Conservation (phyloP, 2,329 filamentous ascomycete genomes). For the Raffaelea deltoideospora region DNA sequence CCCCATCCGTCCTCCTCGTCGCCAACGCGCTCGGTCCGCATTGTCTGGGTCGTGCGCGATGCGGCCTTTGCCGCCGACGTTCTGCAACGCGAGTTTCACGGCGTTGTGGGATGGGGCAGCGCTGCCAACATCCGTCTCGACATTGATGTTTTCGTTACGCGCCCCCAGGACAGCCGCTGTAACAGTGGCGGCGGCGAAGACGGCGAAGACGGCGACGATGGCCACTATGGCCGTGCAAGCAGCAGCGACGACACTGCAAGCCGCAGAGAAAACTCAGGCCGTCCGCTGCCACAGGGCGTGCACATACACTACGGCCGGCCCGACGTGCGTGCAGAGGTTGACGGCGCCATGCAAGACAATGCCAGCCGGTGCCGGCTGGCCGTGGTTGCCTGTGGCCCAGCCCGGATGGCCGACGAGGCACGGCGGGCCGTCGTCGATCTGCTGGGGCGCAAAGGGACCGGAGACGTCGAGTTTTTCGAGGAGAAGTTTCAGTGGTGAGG, state of each 20-base stretch:
- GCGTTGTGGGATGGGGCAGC: neutral
- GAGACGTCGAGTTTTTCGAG: conserved; percentile 9
- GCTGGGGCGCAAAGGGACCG: neutral
- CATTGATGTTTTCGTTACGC: conserved; percentile 8
- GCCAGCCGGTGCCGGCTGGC: conserved; percentile 7
- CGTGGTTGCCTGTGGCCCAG: conserved; percentile 9
- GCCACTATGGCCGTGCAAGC: neutral
- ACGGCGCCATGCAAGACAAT: conserved; percentile 10
- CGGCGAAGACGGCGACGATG: neutral
- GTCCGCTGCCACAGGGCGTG: conserved; percentile 7
- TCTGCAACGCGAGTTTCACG: conserved; percentile 2
- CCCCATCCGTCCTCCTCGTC: neutral
- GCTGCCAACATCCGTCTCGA: conserved; percentile 2
- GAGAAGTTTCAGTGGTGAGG: conserved; percentile 10
- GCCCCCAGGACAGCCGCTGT: neutral
- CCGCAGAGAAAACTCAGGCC: neutral
- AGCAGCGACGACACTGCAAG: neutral
- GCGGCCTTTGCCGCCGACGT: conserved; percentile 6
- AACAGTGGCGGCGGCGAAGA: neutral
- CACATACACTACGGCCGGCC: conserved; percentile 9
- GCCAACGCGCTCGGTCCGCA: conserved; percentile 2
- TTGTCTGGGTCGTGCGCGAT: conserved; percentile 11
- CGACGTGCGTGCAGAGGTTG: conserved; percentile 15
- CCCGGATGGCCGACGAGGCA: conserved; percentile 8
- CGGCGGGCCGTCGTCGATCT: conserved; percentile 4